Evolutionary conservation across 164 flowering plant genomes (phyloP).

Genomic region (Chimonanthus praecox): DNA sequence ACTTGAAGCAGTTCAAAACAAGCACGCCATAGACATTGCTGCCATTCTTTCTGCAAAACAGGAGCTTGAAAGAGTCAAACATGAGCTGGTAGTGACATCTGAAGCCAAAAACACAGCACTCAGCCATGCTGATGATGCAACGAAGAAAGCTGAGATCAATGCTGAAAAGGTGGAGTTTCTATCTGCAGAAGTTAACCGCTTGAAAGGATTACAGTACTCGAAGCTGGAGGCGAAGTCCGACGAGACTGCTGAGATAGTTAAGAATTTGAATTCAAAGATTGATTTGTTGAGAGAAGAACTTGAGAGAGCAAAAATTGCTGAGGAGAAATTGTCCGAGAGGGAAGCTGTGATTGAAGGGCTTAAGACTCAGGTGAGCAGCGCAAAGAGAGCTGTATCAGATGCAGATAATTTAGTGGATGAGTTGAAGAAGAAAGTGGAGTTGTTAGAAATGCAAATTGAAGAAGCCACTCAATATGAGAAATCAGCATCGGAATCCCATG

Average conservation of each 20-base stretch:
- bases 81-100: conserved; percentile 61
- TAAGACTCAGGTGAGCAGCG: conserved; percentile 59
- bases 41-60: conserved; percentile 60
- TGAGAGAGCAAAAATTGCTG: conserved; percentile 16
- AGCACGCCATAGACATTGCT: conserved; percentile 72
- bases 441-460: conserved; percentile 40
- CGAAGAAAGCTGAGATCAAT: conserved; percentile 79
- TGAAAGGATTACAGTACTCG: conserved; percentile 69
- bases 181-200: conserved; percentile 49
- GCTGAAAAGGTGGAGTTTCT: conserved; percentile 70
- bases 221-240: conserved; percentile 42
- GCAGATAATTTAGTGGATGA: conserved; percentile 50
- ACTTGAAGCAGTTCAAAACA: conserved; percentile 58
- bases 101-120: conserved; percentile 84
- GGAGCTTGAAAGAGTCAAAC: conserved; percentile 66
- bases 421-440: conserved; percentile 48
- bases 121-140: conserved; percentile 81
- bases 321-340: conserved; percentile 17
- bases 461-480: conserved; percentile 57
- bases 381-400: conserved; percentile 69
- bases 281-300: conserved; percentile 46
- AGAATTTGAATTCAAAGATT: conserved; percentile 48
- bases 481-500: conserved; percentile 64
- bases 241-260: conserved; percentile 37
- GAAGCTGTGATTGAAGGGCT: conserved; percentile 31